Evolutionary conservation across 2,329 filamentous ascomycete species (phyloP).

Genomic region (Pseudocercospora fijiensis): DNA sequence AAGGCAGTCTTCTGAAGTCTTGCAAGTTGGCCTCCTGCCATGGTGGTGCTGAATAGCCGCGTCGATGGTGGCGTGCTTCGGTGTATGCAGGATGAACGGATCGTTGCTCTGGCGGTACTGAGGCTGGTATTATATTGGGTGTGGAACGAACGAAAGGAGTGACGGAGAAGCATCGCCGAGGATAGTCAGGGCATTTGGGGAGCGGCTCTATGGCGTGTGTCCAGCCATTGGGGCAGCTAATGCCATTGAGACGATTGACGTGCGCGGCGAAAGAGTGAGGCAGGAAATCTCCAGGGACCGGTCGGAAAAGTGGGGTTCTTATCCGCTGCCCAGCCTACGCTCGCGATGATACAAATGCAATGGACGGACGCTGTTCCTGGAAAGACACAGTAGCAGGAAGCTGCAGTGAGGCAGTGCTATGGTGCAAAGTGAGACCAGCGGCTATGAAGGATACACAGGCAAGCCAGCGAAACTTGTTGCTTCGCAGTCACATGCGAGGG

Average conservation of each 20-base stretch:
- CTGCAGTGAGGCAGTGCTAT: background rate
- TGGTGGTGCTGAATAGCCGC: slow-evolving; percentile 12
- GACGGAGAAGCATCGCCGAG: slow-evolving; percentile 2
- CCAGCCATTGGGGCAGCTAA: slow-evolving; percentile 16
- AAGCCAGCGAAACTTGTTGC: background rate
- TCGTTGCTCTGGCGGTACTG: background rate
- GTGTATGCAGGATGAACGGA: background rate
- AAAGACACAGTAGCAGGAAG: no score
- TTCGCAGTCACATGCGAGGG: background rate
- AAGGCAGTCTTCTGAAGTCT: slow-evolving; percentile 68
- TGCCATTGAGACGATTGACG: slow-evolving; percentile 1
- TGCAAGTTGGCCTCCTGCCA: slow-evolving; percentile 8
- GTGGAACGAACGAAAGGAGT: background rate
- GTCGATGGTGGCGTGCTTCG: background rate
- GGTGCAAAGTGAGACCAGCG: background rate
- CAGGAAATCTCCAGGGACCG: background rate
- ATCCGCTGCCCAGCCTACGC: background rate
- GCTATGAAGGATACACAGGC: background rate
- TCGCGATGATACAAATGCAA: no score
- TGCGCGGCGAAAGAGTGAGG: background rate
- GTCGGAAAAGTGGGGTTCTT: background rate
- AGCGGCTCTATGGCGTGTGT: background rate
- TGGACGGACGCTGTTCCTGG: background rate
- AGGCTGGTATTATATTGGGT: background rate
- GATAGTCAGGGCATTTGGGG: slow-evolving; percentile 1